A percentile compares a stretch with the other conserved stretches of the same genome.
Conservation (phyloP, 1,284 basidiomycete genomes). For the Abortiporus biennis region DNA sequence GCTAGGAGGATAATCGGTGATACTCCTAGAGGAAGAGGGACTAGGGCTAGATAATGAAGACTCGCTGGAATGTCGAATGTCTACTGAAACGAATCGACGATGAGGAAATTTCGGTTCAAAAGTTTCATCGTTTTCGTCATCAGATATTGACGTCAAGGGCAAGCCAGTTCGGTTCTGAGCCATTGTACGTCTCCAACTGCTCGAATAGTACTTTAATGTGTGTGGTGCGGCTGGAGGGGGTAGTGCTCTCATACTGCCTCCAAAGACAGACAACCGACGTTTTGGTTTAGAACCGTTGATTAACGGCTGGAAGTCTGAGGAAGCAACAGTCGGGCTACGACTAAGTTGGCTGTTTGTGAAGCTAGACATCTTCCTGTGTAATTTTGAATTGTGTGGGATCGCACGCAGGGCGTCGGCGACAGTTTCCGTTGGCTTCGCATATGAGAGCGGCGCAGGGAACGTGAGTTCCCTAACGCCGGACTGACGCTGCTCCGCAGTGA, state of each 20-base stretch:
- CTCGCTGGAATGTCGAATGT: slow-evolving; percentile 38
- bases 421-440: slow-evolving; percentile 20
- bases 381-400: background rate
- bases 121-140: slow-evolving; percentile 29
- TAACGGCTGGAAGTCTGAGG: slow-evolving; percentile 17
- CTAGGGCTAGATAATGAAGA: slow-evolving; percentile 24
- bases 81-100: slow-evolving; percentile 33
- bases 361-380: background rate
- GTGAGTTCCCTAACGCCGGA: slow-evolving; percentile 48
- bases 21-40: slow-evolving; percentile 34
- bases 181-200: slow-evolving; percentile 41
- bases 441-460: slow-evolving; percentile 59
- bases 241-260: slow-evolving; percentile 6
- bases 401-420: background rate
- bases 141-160: slow-evolving; percentile 22
- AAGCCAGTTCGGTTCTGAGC: slow-evolving; percentile 13
- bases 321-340: slow-evolving; percentile 10
- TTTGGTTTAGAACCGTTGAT: slow-evolving; percentile 3
- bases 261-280: slow-evolving; percentile 3
- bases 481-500: slow-evolving; percentile 15
- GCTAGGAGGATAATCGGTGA: slow-evolving; percentile 6
- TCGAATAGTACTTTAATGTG: slow-evolving; percentile 45
- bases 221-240: slow-evolving; percentile 51
- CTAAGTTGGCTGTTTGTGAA: background rate
- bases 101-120: slow-evolving; percentile 28